A percentile compares a stretch with the other conserved stretches of the same genome.
These are phyloP conservation scores for Acorus calamus DNA, from an alignment of 106 monocot genomes.

Conservation along the genomic window DNA sequence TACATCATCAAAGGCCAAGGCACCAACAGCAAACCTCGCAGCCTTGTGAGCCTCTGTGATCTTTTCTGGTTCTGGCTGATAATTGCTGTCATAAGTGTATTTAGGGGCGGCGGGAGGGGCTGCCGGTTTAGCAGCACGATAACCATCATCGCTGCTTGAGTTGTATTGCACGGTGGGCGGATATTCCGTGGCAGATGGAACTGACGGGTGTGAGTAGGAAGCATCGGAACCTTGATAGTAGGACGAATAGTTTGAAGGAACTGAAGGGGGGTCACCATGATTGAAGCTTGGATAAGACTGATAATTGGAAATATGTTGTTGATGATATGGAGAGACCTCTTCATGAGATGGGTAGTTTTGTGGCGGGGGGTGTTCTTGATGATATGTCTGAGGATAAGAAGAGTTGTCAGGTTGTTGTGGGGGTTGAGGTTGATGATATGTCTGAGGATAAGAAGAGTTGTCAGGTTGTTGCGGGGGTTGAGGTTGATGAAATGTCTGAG, in stretches of 20 bases:
- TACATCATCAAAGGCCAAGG: constrained; percentile 78
- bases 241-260: constrained; percentile 41
- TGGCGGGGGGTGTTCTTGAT: constrained; percentile 2
- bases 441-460: background rate
- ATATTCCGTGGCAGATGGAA: constrained; percentile 11
- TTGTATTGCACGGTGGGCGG: constrained; percentile 11
- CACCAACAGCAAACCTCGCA: constrained; percentile 68
- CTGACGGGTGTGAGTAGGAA: constrained; percentile 12
- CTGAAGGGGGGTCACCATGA: constrained; percentile 36
- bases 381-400: background rate
- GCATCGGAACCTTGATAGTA: constrained; percentile 34
- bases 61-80: constrained; percentile 60
- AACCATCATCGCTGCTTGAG: constrained; percentile 4
- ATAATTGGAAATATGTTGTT: constrained; percentile 26
- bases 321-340: background rate
- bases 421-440: background rate
- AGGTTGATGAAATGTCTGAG: constrained; percentile 20
- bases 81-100: constrained; percentile 50
- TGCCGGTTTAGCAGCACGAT: constrained; percentile 4
- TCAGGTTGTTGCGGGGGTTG: constrained; percentile 17
- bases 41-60: constrained; percentile 71
- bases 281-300: constrained; percentile 67
- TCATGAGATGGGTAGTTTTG: constrained; percentile 20
- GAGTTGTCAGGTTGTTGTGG: background rate
- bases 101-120: constrained; percentile 15